These are phyloP conservation scores for Polyporus tsugae DNA, from an alignment of 1,284 basidiomycete species.

Conservation along the genomic window DNA sequence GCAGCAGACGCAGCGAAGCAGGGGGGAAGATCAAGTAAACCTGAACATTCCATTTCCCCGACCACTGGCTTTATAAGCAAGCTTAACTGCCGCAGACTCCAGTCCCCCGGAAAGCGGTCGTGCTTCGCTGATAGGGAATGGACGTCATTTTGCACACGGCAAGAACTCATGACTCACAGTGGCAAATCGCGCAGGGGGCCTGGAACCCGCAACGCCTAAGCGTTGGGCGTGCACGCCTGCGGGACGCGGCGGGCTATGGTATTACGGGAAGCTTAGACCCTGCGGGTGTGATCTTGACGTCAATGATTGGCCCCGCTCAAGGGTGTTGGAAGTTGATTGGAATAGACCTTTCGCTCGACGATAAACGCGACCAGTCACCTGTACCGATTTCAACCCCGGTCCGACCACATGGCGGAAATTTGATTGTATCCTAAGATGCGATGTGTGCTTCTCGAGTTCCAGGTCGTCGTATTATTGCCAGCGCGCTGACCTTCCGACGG, in stretches of 20 bases:
- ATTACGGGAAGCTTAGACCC: conserved; percentile 4
- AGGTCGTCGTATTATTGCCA: not conserved
- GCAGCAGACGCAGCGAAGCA: conserved; percentile 10
- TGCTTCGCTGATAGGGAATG: not conserved
- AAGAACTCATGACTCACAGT: conserved; percentile 22
- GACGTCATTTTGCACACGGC: conserved; percentile 10
- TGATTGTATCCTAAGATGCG: conserved; percentile 1
- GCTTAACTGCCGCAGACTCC: not conserved
- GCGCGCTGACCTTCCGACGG: not conserved
- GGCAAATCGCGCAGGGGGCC: not conserved
- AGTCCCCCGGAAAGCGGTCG: not conserved
- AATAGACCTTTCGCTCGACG: conserved; percentile 23
- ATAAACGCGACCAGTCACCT: conserved; percentile 22
- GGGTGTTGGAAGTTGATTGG: conserved; percentile 4
- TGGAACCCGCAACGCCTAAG: not conserved
- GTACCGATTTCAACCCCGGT: conserved; percentile 5
- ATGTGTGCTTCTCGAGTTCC: conserved; percentile 15
- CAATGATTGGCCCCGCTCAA: conserved; percentile 27
- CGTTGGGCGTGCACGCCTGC: conserved; percentile 17
- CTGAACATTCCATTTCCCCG: not conserved
- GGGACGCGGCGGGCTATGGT: conserved; percentile 13
- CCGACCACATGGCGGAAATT: conserved; percentile 5
- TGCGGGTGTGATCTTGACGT: conserved; percentile 32
- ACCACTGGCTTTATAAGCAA: not conserved
- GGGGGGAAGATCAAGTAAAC: conserved; percentile 6